Evolutionary conservation across 208 protist genomes (phyloP).

Genomic region (Crithidia acanthocephali): DNA sequence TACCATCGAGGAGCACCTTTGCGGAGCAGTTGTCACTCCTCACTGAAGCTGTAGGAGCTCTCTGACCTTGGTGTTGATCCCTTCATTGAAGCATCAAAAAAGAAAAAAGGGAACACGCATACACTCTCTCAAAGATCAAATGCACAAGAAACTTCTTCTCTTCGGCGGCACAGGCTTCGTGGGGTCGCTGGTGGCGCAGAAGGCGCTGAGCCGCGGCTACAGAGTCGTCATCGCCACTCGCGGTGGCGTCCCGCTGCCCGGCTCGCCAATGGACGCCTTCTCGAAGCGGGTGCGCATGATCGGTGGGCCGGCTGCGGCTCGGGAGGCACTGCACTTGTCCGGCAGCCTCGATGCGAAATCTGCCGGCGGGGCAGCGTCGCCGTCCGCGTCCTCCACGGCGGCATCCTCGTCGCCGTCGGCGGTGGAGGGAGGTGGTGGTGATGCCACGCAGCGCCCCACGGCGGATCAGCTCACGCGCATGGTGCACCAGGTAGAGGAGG

Average conservation of each 20-base stretch:
- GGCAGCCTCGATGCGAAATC: neutral
- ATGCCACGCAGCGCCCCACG: slow-evolving; percentile 1
- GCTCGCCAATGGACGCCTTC: slow-evolving; percentile 48
- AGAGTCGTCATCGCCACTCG: slow-evolving; percentile 72
- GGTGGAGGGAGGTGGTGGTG: neutral
- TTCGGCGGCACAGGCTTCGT: slow-evolving; percentile 90
- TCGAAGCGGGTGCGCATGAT: slow-evolving; percentile 40
- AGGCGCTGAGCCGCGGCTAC: slow-evolving; percentile 69
- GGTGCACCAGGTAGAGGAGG: slow-evolving; percentile 25
- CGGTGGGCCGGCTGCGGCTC: slow-evolving; percentile 44
- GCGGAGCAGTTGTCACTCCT: too few relatives aligned
- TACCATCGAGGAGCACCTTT: too few relatives aligned
- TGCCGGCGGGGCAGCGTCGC: too few relatives aligned
- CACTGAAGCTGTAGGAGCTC: too few relatives aligned
- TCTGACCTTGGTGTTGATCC: too few relatives aligned
- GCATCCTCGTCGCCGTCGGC: too few relatives aligned
- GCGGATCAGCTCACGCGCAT: slow-evolving; percentile 29
- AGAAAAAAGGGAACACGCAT: neutral
- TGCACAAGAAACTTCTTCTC: slow-evolving; percentile 78
- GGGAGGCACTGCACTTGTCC: slow-evolving; percentile 25
- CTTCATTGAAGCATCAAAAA: neutral
- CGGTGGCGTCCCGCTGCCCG: slow-evolving; percentile 44
- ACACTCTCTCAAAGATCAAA: neutral
- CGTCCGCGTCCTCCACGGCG: too few relatives aligned
- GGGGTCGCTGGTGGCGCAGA: slow-evolving; percentile 58